phyloP scores from a whole-genome alignment of 1,284 basidiomycete species.

The Ustilago cynodontis region DNA sequence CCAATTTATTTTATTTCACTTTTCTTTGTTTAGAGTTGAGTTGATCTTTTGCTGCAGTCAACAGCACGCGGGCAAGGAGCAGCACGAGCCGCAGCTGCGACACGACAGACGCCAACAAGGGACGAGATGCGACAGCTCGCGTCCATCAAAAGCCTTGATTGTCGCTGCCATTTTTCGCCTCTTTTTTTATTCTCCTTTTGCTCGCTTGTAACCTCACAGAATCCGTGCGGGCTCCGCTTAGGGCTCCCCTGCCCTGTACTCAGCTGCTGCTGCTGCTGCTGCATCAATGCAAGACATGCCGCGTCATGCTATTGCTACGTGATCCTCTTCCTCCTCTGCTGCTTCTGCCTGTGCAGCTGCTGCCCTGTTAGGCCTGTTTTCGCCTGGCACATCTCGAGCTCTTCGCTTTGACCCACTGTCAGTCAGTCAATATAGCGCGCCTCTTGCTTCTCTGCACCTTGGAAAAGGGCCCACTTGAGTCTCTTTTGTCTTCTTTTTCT shows the following conservation, averaged over 20 bases:
- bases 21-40: not conserved
- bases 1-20: no score
- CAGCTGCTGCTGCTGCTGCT: no score
- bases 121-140: slow-evolving; percentile 2
- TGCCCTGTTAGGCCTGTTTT: not conserved
- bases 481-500: not conserved
- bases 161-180: not conserved
- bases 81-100: not conserved
- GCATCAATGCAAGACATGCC: no score
- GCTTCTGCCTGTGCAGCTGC: not conserved
- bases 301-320: not conserved
- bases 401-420: no score
- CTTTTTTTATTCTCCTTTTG: not conserved
- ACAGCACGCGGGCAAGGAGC: not conserved
- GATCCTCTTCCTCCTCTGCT: not conserved
- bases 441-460: not conserved
- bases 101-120: not conserved
- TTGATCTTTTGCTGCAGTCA: no score
- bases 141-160: not conserved
- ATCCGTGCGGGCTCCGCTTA: no score
- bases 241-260: no score
- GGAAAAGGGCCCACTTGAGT: no score
- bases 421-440: no score
- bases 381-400: no score
- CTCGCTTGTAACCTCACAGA: not conserved